Evolutionary conservation across 441 rosid species (phyloP).

Genomic region (Erysimum pusillum): DNA sequence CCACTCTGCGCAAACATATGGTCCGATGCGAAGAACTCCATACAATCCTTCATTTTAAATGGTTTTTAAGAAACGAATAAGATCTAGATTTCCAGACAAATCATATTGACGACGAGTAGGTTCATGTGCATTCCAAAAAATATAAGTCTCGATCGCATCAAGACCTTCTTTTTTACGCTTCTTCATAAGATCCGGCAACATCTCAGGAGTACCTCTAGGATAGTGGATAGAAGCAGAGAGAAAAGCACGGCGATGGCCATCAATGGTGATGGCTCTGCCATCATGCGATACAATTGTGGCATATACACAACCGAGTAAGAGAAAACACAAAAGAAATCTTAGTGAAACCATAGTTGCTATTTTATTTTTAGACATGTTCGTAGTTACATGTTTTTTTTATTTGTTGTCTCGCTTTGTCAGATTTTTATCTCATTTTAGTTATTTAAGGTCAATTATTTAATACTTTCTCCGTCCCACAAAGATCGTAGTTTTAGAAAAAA

Average conservation of each 20-base stretch:
- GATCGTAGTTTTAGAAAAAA: no score
- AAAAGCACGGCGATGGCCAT: constrained; percentile 45
- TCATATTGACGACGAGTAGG: constrained; percentile 59
- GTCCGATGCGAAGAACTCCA: constrained; percentile 63
- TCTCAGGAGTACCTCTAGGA: constrained; percentile 52
- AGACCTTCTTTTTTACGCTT: constrained; percentile 64
- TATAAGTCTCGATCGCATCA: constrained; percentile 61
- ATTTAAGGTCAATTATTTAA: no score
- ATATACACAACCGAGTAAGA: constrained; percentile 30
- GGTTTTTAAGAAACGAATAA: constrained; percentile 56
- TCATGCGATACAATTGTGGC: constrained; percentile 41
- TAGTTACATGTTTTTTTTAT: no score
- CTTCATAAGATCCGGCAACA: constrained; percentile 68
- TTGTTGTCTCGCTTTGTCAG: no score
- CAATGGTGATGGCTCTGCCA: constrained; percentile 47
- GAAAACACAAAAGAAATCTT: constrained; percentile 11
- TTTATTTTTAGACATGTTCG: no score
- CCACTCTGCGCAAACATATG: constrained; percentile 70
- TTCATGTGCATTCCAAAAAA: constrained; percentile 69
- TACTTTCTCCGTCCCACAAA: no score
- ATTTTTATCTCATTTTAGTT: no score
- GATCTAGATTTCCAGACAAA: constrained; percentile 57
- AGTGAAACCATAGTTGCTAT: constrained; percentile 30
- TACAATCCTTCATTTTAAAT: constrained; percentile 55
- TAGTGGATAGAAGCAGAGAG: constrained; percentile 48